These are phyloP conservation scores for Diaporthe humulicola DNA, from an alignment of 2,329 filamentous ascomycete species.

Conservation along the genomic window DNA sequence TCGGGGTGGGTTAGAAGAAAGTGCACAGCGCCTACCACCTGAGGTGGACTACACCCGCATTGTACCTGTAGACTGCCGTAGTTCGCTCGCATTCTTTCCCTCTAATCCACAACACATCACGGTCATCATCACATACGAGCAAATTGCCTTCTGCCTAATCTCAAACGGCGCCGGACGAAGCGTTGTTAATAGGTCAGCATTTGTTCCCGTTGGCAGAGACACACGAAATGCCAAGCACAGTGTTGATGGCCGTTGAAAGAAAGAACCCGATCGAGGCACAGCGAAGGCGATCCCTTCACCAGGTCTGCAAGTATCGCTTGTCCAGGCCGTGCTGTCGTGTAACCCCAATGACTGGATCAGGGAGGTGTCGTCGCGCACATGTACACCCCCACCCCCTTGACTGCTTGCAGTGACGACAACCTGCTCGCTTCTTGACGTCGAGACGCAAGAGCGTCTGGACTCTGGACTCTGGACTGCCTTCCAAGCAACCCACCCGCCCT, in stretches of 20 bases:
- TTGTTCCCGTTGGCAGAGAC: neutral
- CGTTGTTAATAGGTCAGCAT: neutral
- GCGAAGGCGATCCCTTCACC: neutral
- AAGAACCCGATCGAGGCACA: slow-evolving; percentile 28
- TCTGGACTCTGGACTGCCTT: neutral
- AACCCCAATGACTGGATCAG: slow-evolving; percentile 16
- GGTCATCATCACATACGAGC: neutral
- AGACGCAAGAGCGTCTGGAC: neutral
- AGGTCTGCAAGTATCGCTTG: neutral
- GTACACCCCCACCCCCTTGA: neutral
- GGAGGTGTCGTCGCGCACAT: neutral
- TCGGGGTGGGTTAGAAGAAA: neutral
- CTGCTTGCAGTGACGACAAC: neutral
- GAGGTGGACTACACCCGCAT: neutral
- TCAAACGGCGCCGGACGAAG: neutral
- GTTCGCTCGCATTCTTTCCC: too few relatives aligned
- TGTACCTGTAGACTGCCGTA: too few relatives aligned
- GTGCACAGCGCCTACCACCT: neutral
- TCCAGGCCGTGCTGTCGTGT: slow-evolving; percentile 29
- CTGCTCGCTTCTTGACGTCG: slow-evolving; percentile 6
- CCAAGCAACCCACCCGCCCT: slow-evolving; percentile 5
- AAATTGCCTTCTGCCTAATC: neutral
- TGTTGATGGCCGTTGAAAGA: slow-evolving; percentile 14
- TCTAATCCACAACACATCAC: neutral
- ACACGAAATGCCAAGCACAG: neutral